These are phyloP conservation scores for Cryptosporidium sp. DNA, from an alignment of 169 alveolate genomes.

Conservation along the genomic window DNA sequence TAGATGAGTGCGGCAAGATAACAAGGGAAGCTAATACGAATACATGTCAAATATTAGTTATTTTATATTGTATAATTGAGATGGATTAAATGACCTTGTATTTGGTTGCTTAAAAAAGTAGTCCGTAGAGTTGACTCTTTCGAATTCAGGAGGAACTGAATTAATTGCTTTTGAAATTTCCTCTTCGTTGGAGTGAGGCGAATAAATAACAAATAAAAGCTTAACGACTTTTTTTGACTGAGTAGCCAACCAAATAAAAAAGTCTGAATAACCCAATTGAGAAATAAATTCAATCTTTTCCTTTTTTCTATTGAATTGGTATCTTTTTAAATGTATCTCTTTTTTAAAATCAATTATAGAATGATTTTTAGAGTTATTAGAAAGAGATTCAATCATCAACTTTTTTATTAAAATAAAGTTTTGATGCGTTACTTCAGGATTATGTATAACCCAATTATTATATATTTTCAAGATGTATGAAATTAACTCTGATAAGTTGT, in stretches of 20 bases:
- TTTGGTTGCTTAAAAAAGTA: slow-evolving; percentile 23
- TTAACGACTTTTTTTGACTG: background rate
- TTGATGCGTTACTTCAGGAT: background rate
- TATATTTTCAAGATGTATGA: background rate
- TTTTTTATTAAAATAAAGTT: background rate
- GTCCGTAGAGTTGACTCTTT: slow-evolving; percentile 1
- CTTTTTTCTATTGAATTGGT: slow-evolving; percentile 1
- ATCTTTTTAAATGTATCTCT: slow-evolving; percentile 41
- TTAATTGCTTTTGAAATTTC: background rate
- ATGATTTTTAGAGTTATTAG: background rate
- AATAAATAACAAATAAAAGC: slow-evolving; percentile 1
- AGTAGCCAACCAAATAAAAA: background rate
- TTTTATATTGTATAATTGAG: background rate
- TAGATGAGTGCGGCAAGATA: background rate
- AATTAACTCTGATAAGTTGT: background rate
- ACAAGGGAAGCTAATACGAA: no score
- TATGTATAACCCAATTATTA: background rate
- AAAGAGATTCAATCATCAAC: background rate
- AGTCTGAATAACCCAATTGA: background rate
- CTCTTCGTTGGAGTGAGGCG: background rate
- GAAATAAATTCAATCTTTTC: slow-evolving; percentile 16
- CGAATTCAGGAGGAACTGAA: background rate
- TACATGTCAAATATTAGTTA: background rate
- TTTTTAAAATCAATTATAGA: background rate
- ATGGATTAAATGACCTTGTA: slow-evolving; percentile 37